These are phyloP conservation scores for Ustilago vetiveriae DNA, from an alignment of 1,284 basidiomycete species.

Conservation along the genomic window DNA sequence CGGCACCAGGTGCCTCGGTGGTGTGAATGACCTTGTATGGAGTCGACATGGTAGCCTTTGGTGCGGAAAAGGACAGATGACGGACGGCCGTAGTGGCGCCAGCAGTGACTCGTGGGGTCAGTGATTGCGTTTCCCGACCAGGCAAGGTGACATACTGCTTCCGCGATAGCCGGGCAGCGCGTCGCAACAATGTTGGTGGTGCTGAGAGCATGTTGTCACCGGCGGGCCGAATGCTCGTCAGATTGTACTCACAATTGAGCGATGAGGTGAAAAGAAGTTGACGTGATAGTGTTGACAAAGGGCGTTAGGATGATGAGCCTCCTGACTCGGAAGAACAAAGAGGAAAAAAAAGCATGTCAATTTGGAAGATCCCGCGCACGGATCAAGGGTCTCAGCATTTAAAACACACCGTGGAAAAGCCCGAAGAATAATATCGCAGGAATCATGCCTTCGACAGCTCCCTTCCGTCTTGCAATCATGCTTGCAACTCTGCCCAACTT, in stretches of 20 bases:
- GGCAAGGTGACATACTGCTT: background rate
- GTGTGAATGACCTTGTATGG: constrained; percentile 63
- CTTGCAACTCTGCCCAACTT: constrained; percentile 4
- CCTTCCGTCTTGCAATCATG: background rate
- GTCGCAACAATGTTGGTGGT: background rate
- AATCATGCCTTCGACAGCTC: background rate
- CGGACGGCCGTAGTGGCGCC: background rate
- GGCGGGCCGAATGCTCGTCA: background rate
- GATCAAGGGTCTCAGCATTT: constrained; percentile 1
- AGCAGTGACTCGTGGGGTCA: constrained; percentile 7
- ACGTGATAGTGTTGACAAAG: constrained; percentile 10
- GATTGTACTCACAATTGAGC: constrained; percentile 12
- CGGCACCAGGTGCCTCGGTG: constrained; percentile 62
- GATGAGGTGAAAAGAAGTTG: background rate
- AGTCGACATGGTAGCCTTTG: constrained; percentile 22
- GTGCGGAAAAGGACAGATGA: constrained; percentile 7
- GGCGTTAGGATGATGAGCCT: background rate
- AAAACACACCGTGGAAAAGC: background rate
- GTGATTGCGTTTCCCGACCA: background rate
- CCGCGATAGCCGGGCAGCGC: background rate
- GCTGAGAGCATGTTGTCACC: constrained; percentile 1
- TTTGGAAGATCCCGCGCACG: constrained; percentile 12
- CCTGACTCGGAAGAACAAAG: constrained; percentile 12
- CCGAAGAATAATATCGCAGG: background rate
- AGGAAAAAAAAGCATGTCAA: background rate